phyloP scores from a whole-genome alignment of 176 grass and related monocot genomes.

The Carex myosuroides region DNA sequence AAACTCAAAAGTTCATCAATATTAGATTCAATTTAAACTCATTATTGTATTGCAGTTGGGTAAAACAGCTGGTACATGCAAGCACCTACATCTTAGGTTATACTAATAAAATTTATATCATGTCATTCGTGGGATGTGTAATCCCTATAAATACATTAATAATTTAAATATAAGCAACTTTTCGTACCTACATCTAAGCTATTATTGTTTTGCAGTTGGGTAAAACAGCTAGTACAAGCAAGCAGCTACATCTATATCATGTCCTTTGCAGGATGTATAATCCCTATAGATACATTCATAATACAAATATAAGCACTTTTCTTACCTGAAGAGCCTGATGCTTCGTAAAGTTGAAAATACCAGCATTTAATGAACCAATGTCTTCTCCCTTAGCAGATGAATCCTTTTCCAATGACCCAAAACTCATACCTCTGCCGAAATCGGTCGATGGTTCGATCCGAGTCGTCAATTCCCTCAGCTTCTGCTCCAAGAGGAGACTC shows the following conservation, averaged over 20 bases:
- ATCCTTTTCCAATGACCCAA: conserved; percentile 1
- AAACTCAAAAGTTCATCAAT: not conserved
- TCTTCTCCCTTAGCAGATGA: not conserved
- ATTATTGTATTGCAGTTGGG: no score
- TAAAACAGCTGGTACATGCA: not conserved
- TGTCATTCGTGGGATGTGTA: not conserved
- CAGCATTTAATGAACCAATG: not conserved
- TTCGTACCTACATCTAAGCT: not conserved
- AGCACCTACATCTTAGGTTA: not conserved
- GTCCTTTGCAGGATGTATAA: not conserved
- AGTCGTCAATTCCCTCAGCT: conserved; percentile 60
- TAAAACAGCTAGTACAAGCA: not conserved
- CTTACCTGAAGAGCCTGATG: conserved; percentile 18
- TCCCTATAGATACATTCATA: not conserved
- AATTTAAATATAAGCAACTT: not conserved
- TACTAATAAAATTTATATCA: no score
- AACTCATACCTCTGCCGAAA: conserved; percentile 37
- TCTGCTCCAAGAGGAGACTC: conserved; percentile 69
- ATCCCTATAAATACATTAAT: not conserved
- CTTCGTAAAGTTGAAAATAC: conserved; percentile 12
- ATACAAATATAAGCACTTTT: not conserved
- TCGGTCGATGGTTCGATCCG: conserved; percentile 44
- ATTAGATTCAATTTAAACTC: not conserved
- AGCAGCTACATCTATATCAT: not conserved
- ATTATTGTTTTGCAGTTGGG: not conserved